phyloP scores from a whole-genome alignment of 2,329 filamentous ascomycete genomes.

The Scytalidium sp. region DNA sequence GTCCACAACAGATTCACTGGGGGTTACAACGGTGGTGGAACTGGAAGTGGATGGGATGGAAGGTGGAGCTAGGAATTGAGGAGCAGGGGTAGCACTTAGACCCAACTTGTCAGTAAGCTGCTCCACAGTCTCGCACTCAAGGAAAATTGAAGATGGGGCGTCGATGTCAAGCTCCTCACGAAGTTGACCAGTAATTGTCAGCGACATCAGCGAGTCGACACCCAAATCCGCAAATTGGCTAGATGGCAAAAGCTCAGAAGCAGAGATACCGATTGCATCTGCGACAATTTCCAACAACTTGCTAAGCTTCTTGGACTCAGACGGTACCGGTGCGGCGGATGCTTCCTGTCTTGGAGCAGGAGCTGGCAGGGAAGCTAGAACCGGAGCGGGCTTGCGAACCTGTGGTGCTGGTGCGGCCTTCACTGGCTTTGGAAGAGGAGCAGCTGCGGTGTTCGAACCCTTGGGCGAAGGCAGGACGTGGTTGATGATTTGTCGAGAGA shows the following conservation, averaged over 20 bases:
- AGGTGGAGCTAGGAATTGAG: background rate
- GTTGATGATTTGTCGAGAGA: slow-evolving; percentile 43
- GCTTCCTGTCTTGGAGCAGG: no score
- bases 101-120: slow-evolving; percentile 30
- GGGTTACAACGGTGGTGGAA: background rate
- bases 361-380: no score
- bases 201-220: slow-evolving; percentile 55
- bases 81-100: background rate
- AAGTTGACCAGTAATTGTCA: slow-evolving; percentile 51
- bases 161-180: slow-evolving; percentile 53
- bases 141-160: slow-evolving; percentile 46
- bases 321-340: no score
- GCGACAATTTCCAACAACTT: slow-evolving; percentile 61
- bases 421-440: slow-evolving; percentile 18
- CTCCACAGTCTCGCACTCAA: slow-evolving; percentile 50
- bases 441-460: slow-evolving; percentile 25
- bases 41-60: background rate
- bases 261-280: slow-evolving; percentile 50
- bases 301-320: no score
- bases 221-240: slow-evolving; percentile 53
- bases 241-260: slow-evolving; percentile 51
- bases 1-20: background rate
- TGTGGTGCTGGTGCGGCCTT: background rate
- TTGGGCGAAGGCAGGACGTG: slow-evolving; percentile 49
- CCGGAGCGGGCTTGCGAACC: no score